Base-by-base conservation (phyloP, 83 land plant species). In the Picea abies region DNA sequence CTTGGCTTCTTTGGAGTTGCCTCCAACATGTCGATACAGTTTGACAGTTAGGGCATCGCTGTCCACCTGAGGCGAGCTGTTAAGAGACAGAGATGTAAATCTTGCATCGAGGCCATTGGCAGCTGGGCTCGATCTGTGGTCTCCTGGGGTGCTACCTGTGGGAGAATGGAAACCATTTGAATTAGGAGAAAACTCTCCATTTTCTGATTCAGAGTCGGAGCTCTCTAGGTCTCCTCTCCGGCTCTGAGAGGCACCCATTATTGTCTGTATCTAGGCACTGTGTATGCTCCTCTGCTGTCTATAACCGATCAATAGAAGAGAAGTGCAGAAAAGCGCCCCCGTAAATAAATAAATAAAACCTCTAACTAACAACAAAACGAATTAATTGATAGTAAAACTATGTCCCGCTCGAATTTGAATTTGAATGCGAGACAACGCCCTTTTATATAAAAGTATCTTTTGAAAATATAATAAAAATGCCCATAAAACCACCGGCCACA, bases 11-110 rank as follows among this genome's bases (percentile, higher is more conserved):
- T 90, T 84, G 19, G 94, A 86, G 79, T 87, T 89, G 0, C 96
- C 98, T 14, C 96, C 95, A 75, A 91, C 52, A 81, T 93, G 90
- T 22, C 90, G 90, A 82, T 93, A 98, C 44, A 98, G 90, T 87
- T 94, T 98, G 26, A 88, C 98, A 35, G 84, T 69, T 78, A 86
- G 90, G 63, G 81, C 81, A 17, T 82, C 63, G 70, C 66, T 71
- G 16, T 91, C 84, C 41, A 63, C 87, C 32, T 67, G 75, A 39
- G 26, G 61, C 4, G 26, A 66, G 82, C 76, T 16, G 29, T 35
- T 29, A 5, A 17, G 32, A 35, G 89, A 88, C 16, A 93, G 90
- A 44, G 88, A 81, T 47, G 58, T 83, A 49, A 90, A 87, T 64
- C 64, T 90, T 11, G 86, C 81, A 58, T 89, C 90, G 1, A 92